A percentile compares a stretch with the other conserved stretches of the same genome.
Conservation (phyloP, 176 grass and related monocot species). For the Luzula sylvatica region DNA sequence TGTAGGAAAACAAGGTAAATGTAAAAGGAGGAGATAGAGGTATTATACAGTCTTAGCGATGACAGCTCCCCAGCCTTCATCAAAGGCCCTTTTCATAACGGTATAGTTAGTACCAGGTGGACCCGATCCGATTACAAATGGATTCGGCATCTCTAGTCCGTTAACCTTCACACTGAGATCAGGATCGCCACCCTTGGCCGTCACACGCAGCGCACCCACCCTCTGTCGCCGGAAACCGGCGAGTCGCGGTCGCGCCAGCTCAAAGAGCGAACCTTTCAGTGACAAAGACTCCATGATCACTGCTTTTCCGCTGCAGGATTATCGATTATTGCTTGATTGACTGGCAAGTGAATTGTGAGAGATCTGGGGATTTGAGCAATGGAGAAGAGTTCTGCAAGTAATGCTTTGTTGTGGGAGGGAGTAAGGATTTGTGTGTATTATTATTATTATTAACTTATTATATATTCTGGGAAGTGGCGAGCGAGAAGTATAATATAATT, state of each 20-base stretch:
- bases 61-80: constrained; percentile 95
- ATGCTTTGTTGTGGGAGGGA: no score
- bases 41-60: constrained; percentile 85
- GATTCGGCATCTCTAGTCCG: constrained; percentile 89
- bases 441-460: no score
- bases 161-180: constrained; percentile 82
- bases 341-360: no score
- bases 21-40: not conserved
- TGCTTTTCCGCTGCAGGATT: not conserved
- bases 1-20: not conserved
- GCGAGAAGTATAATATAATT: no score
- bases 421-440: no score
- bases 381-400: not conserved
- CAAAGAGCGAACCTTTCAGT: constrained; percentile 36
- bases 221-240: constrained; percentile 24
- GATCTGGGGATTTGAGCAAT: not conserved
- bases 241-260: constrained; percentile 19
- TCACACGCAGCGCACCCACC: constrained; percentile 12
- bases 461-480: no score
- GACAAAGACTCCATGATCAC: constrained; percentile 49
- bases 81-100: constrained; percentile 98
- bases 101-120: constrained; percentile 97
- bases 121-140: constrained; percentile 96
- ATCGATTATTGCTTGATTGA: no score
- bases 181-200: constrained; percentile 34